These are phyloP conservation scores for Lagenidium giganteum DNA, from an alignment of 352 stramenopile species.

Conservation along the genomic window DNA sequence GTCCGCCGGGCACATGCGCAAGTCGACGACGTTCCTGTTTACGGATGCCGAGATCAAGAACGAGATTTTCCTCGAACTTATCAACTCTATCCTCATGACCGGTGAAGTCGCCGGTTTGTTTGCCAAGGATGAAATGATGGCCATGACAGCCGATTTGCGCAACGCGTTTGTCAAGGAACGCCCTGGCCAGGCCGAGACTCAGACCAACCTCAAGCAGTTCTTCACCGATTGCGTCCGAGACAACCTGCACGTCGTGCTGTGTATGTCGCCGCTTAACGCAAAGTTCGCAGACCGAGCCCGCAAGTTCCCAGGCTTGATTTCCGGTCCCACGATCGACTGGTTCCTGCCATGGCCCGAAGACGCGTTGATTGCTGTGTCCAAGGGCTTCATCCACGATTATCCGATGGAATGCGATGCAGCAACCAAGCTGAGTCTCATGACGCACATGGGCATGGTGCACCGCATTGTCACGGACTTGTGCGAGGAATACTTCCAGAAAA, in stretches of 20 bases:
- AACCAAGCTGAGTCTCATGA: constrained; percentile 89
- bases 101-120: constrained; percentile 98
- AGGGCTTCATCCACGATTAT: constrained; percentile 96
- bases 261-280: constrained; percentile 98
- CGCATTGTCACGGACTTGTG: constrained; percentile 96
- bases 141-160: constrained; percentile 96
- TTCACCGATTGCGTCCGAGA: constrained; percentile 98
- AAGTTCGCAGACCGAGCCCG: constrained; percentile 96
- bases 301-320: constrained; percentile 98
- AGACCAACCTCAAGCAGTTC: constrained; percentile 97
- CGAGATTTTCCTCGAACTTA: constrained; percentile 98
- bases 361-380: constrained; percentile 95
- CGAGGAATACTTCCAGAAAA: constrained; percentile 98
- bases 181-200: constrained; percentile 92
- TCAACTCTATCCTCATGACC: constrained; percentile 98
- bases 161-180: constrained; percentile 94
- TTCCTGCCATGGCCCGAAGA: constrained; percentile 99
- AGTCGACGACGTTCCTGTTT: constrained; percentile 98
- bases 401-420: constrained; percentile 90
- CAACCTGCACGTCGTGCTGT: constrained; percentile 98
- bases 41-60: constrained; percentile 99
- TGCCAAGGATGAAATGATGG: constrained; percentile 99
- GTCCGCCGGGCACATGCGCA: constrained; percentile 93
- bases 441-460: constrained; percentile 98
- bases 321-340: constrained; percentile 98